Evolutionary conservation across 257 asterid species (phyloP), one percentile per base, ranked within the genome.

Genomic region (Cordia subcordata): DNA sequence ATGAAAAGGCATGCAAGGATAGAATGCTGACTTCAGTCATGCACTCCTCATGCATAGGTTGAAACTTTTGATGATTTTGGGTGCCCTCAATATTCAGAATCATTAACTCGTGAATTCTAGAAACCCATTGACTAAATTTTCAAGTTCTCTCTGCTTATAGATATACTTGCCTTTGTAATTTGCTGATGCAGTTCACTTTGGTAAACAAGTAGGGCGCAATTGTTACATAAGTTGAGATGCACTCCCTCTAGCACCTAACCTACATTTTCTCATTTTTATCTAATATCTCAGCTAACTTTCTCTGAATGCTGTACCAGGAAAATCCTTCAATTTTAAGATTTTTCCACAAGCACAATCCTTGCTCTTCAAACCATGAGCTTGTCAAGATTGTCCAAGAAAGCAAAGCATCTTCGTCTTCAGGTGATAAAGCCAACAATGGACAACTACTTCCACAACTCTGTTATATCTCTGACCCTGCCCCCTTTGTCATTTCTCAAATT

Each of bases 281-380:
- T 53, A 11, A 23, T 55, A 32, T 47, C 21, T n/a, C 40, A 37
- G 9, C 46, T 68, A n/a, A 9, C 12, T 35, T 14, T 59, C 19
- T 58, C 37, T 67, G 13, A 17, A 57, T 75, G 55, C 53, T 70
- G 61, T 73, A 55, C 62, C 82, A 90, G 96, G 87, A 82, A 70
- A 77, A 69, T 52, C 62, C 88, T 64, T 80, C 98, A 21, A 85
- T 90, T 73, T 74, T 76, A 22, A 84, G 81, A 65, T 90, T 76
- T 71, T 85, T 87, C 60, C 79, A 49, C 32, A 76, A 78, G 62
- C 72, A 63, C 32, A 72, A 59, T 42, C 67, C 81, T 14, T 69
- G 70, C 72, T 65, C 80, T 65, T 23, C 73, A 32, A 73, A 70
- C 67, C 72, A 63, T 58, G 75, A 55, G 27, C 70, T 44, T 65